Evolutionary conservation across 176 grass and related monocot species (phyloP).

Genomic region (Themeda triandra): DNA sequence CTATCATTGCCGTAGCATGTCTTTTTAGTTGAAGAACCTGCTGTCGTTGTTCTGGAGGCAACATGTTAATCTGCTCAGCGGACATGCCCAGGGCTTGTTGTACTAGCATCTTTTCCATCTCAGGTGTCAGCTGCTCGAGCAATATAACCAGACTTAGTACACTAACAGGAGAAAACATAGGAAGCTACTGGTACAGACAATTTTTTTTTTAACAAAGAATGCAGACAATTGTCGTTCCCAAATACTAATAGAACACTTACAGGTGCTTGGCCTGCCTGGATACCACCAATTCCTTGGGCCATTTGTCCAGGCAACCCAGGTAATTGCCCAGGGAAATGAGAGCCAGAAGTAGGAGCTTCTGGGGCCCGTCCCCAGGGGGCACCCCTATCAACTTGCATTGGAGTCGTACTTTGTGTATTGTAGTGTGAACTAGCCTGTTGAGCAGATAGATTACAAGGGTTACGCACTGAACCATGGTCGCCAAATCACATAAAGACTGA

Average conservation of each 20-base stretch:
- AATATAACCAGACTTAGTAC: constrained; percentile 20
- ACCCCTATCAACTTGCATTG: constrained; percentile 67
- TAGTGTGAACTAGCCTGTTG: constrained; percentile 61
- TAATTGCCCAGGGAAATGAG: constrained; percentile 60
- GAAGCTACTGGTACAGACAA: not conserved
- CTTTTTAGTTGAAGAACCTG: constrained; percentile 93
- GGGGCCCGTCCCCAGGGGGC: constrained; percentile 54
- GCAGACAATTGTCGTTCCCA: not conserved
- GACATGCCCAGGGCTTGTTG: constrained; percentile 92
- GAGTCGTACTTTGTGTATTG: constrained; percentile 45
- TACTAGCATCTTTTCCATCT: constrained; percentile 89
- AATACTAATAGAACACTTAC: constrained; percentile 41
- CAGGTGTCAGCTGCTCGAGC: constrained; percentile 67
- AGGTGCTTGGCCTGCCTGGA: constrained; percentile 47
- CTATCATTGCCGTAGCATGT: constrained; percentile 64
- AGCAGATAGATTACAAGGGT: constrained; percentile 20
- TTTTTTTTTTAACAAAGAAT: not conserved
- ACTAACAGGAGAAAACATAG: not conserved
- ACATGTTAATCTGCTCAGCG: constrained; percentile 76
- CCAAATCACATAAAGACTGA: not conserved
- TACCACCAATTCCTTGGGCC: constrained; percentile 41
- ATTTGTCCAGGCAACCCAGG: constrained; percentile 63
- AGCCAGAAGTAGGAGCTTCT: constrained; percentile 38
- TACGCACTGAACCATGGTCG: not conserved
- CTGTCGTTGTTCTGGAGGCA: constrained; percentile 89